Evolutionary conservation across 169 alveolate genomes (phyloP), one percentile per base, ranked within the genome.

Genomic region (Plasmodium fragile): DNA sequence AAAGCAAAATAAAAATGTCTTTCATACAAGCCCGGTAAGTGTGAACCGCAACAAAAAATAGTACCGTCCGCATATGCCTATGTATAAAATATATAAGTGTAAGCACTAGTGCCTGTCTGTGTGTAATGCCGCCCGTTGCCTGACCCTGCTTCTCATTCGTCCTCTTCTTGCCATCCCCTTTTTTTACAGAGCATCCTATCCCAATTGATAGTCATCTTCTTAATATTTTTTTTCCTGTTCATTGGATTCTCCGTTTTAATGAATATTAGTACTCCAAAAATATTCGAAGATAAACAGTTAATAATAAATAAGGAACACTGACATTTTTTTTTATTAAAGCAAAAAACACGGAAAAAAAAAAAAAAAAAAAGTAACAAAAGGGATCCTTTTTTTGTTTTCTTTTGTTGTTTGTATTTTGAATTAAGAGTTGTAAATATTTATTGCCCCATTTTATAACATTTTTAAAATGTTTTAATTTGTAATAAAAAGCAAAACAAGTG

Each of bases 301-400:
- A 77, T 87, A 52, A 87, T 87, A 77, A 87, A 87, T 71, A 87
- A 87, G 80, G 93, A 87, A 41, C 93, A 87, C 30, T 87, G 72
- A 87, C 41, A 75, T 77, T 71, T 69, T 71, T 77, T 71, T 69
- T 71, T 70, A 69, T 45, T 36, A 71, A 34, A 43, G 36, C 13
- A 53, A 28, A 5, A 71, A 34, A 83, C 13, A 45, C 32, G n/a
- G 22, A 39, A 71, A 71, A 71, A 41, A 11, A 30, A 71, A 82
- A 55, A 41, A 32, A 53, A 53, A 28, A 81, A 73, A 75, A 11
- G 53, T 39, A 84, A 75, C 52, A 71, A 13, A 41, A 10, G 75
- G 49, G 34, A 43, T 70, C 82, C 30, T 72, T 65, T 82, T 36
- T 49, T 82, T 52, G 65, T 73, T 3, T 45, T 25, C 78, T 39